Evolutionary conservation across 495 filamentous ascomycete species (phyloP).

Genomic region (Polyplosphaeria fusca): DNA sequence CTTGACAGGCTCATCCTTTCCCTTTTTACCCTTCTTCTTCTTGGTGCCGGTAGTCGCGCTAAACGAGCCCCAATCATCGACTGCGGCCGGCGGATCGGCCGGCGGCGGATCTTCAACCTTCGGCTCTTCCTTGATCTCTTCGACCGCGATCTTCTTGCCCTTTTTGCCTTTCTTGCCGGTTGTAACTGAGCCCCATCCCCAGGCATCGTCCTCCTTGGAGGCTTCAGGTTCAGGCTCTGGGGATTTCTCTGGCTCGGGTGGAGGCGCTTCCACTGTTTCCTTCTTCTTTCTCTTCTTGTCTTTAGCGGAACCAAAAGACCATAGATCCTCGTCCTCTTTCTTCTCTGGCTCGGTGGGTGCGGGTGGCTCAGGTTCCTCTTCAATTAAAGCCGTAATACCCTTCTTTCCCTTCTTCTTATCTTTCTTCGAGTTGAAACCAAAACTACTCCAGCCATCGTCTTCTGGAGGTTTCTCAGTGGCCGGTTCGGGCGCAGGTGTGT

Average conservation of each 20-base stretch:
- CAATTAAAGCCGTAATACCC: background rate
- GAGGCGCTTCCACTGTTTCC: slow-evolving; percentile 4
- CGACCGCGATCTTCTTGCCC: slow-evolving; percentile 27
- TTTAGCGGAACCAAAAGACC: slow-evolving; percentile 11
- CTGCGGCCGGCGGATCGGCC: slow-evolving; percentile 1
- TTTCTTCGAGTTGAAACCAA: slow-evolving; percentile 29
- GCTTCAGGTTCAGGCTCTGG: slow-evolving; percentile 22
- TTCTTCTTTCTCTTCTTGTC: slow-evolving; percentile 37
- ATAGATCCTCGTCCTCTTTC: slow-evolving; percentile 22
- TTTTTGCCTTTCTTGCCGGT: slow-evolving; percentile 28
- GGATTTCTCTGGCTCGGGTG: slow-evolving; percentile 13
- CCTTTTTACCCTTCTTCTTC: slow-evolving; percentile 28
- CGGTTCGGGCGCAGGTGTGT: background rate
- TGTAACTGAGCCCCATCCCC: slow-evolving; percentile 14
- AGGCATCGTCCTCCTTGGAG: slow-evolving; percentile 21
- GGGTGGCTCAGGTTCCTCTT: slow-evolving; percentile 9
- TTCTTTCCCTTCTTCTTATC: slow-evolving; percentile 44
- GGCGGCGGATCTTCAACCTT: slow-evolving; percentile 28
- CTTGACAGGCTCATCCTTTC: background rate
- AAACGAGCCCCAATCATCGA: slow-evolving; percentile 24
- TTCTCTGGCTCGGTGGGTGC: slow-evolving; percentile 22
- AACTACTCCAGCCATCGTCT: slow-evolving; percentile 33
- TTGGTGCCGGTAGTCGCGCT: background rate
- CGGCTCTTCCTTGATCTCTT: slow-evolving; percentile 24
- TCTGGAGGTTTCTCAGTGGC: slow-evolving; percentile 29